Conservation (phyloP, 768 basidiomycete species). For the Lenzites betulinus region DNA sequence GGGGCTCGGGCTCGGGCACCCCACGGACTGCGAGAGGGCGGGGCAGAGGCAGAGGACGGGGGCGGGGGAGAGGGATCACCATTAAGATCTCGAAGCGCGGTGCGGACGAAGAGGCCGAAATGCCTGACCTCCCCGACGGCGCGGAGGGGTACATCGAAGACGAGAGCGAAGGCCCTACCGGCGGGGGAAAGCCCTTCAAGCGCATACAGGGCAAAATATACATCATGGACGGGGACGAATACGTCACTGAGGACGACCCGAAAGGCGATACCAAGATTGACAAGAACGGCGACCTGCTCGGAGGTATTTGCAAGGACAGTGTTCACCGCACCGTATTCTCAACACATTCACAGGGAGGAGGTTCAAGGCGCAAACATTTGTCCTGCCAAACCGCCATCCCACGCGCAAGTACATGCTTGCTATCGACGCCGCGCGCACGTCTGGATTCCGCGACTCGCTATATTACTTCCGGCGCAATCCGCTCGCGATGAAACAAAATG, state of each 20-base stretch:
- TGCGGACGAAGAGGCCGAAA: constrained; percentile 46
- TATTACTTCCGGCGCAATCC: constrained; percentile 95
- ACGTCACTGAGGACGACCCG: constrained; percentile 77
- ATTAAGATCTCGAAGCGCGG: constrained; percentile 36
- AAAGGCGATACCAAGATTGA: constrained; percentile 95
- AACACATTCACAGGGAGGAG: constrained; percentile 58
- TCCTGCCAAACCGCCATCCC: constrained; percentile 82
- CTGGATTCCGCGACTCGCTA: constrained; percentile 95
- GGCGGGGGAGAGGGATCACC: constrained; percentile 31
- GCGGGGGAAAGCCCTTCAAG: constrained; percentile 67
- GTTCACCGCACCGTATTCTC: neutral
- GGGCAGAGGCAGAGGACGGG: constrained; percentile 34
- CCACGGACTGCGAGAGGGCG: constrained; percentile 26
- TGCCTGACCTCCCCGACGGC: constrained; percentile 32
- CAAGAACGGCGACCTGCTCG: constrained; percentile 76
- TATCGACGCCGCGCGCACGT: constrained; percentile 95
- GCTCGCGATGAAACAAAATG: constrained; percentile 87
- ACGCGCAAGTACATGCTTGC: constrained; percentile 91
- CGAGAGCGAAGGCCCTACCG: constrained; percentile 39
- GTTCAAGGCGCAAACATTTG: constrained; percentile 89
- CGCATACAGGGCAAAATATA: constrained; percentile 74
- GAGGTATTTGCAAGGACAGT: constrained; percentile 50
- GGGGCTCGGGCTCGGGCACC: constrained; percentile 27
- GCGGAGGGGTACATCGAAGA: constrained; percentile 18
- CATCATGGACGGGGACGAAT: constrained; percentile 87